Evolutionary conservation across 1,284 basidiomycete genomes (phyloP).

Genomic region (Salmacisia buchloeana): DNA sequence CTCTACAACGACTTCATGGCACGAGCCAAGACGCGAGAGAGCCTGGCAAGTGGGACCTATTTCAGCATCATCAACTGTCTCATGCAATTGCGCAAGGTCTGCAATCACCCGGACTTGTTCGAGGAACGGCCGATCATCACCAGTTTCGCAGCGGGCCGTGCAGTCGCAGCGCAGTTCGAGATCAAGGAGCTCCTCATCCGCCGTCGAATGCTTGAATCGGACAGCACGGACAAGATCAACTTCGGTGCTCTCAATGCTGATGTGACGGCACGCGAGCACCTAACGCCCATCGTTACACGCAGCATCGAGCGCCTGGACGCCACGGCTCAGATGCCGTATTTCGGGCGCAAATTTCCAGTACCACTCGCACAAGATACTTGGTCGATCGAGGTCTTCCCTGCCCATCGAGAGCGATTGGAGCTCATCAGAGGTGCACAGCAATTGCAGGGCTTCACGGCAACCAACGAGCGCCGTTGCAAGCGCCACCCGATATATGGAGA

Average conservation of each 20-base stretch:
- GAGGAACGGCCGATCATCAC: conserved; percentile 90
- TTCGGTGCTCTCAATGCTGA: conserved; percentile 63
- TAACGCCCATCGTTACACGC: conserved; percentile 58
- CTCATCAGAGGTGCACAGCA: conserved; percentile 60
- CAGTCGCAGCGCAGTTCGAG: conserved; percentile 76
- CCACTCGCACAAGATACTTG: conserved; percentile 63
- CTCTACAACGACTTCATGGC: conserved; percentile 99
- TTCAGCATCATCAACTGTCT: conserved; percentile 83
- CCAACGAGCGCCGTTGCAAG: conserved; percentile 72
- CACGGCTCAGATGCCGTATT: conserved; percentile 62
- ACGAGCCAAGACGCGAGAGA: conserved; percentile 77
- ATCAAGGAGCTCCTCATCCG: conserved; percentile 82
- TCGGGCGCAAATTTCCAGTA: conserved; percentile 59
- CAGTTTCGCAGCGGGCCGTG: conserved; percentile 77
- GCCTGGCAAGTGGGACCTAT: conserved; percentile 76
- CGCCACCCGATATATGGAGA: too few relatives aligned
- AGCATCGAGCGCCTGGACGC: conserved; percentile 67
- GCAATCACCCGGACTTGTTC: conserved; percentile 92
- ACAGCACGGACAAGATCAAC: conserved; percentile 57
- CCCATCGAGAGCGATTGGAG: conserved; percentile 60
- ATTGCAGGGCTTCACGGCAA: conserved; percentile 66
- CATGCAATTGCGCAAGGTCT: conserved; percentile 74
- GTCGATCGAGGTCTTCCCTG: conserved; percentile 68
- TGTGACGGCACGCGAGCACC: conserved; percentile 56
- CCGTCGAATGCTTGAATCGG: conserved; percentile 59